Percentiles rank a stretch among this genome's conserved stretches.
phyloP scores from a whole-genome alignment of 2,329 filamentous ascomycete genomes.

The Curvularia sp. region DNA sequence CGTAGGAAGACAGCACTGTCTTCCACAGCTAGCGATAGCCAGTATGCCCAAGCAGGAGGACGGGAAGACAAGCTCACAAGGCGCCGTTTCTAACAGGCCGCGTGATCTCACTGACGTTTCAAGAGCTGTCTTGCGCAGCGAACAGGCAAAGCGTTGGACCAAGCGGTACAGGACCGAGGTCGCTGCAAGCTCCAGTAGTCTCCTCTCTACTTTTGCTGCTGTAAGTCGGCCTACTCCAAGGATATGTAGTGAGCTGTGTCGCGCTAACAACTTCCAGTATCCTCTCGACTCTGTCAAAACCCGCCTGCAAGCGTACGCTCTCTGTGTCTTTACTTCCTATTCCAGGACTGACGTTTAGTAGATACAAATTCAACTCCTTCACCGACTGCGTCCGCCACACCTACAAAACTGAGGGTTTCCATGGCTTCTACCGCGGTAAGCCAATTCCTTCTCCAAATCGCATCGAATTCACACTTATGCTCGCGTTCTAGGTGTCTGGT shows the following conservation, averaged over 20 bases:
- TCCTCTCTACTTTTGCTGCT: slow-evolving; percentile 79
- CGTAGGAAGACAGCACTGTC: slow-evolving; percentile 63
- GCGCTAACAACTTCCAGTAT: slow-evolving; percentile 59
- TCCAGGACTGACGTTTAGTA: slow-evolving; percentile 29
- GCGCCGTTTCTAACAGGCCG: slow-evolving; percentile 37
- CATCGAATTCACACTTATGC: slow-evolving; percentile 19
- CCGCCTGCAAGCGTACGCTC: slow-evolving; percentile 74
- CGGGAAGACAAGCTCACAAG: slow-evolving; percentile 29
- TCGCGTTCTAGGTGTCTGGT: slow-evolving; percentile 66
- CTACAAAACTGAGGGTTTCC: slow-evolving; percentile 64
- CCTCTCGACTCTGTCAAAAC: slow-evolving; percentile 90
- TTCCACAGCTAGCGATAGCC: slow-evolving; percentile 58
- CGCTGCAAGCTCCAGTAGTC: slow-evolving; percentile 76
- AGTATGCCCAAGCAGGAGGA: slow-evolving; percentile 52
- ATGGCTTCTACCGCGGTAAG: slow-evolving; percentile 62
- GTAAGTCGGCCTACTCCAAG: slow-evolving; percentile 45
- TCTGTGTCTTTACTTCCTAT: neutral
- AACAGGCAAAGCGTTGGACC: slow-evolving; percentile 63
- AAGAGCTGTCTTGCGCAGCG: slow-evolving; percentile 45
- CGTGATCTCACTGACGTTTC: slow-evolving; percentile 50
- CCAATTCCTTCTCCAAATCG: slow-evolving; percentile 10
- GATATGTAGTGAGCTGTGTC: neutral
- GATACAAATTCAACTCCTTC: slow-evolving; percentile 77
- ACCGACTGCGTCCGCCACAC: slow-evolving; percentile 76
- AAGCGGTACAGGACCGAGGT: slow-evolving; percentile 83